Evolutionary conservation across 2,329 filamentous ascomycete genomes (phyloP).

Genomic region (Zalaria obscura): DNA sequence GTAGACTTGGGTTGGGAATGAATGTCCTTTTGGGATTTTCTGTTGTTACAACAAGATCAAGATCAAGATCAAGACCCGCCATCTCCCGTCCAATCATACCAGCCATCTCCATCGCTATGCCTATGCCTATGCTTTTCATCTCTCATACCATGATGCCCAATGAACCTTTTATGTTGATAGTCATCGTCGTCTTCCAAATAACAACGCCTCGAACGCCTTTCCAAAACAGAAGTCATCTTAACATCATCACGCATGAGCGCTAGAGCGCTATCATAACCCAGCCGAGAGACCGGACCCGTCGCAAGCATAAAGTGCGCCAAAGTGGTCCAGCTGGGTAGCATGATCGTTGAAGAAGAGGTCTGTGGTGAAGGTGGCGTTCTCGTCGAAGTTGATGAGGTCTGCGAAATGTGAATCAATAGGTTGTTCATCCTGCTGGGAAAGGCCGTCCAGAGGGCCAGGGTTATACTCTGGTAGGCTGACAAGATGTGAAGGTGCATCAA

Average conservation of each 20-base stretch:
- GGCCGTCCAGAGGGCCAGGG: constrained; percentile 19
- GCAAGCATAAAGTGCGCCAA: constrained; percentile 8
- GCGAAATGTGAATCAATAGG: constrained; percentile 4
- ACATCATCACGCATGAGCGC: constrained; percentile 6
- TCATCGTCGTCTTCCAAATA: not conserved
- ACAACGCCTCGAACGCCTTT: constrained; percentile 5
- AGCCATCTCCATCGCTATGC: not conserved
- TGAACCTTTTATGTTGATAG: not conserved
- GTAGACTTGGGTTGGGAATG: no score
- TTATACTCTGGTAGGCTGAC: constrained; percentile 17
- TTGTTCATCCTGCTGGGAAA: constrained; percentile 19
- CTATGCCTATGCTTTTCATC: not conserved
- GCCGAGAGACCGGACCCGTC: constrained; percentile 6
- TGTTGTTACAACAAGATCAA: no score
- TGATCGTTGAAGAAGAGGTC: constrained; percentile 4
- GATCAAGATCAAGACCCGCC: no score
- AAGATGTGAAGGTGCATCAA: constrained; percentile 17
- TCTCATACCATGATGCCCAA: no score
- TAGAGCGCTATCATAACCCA: constrained; percentile 7
- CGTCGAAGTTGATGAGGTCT: constrained; percentile 6
- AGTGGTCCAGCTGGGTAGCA: constrained; percentile 7
- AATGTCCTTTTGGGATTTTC: no score
- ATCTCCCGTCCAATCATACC: not conserved
- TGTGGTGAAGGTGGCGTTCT: not conserved
- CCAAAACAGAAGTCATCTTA: constrained; percentile 4